These are phyloP conservation scores for Neonectria faginata DNA, from an alignment of 2,329 filamentous ascomycete species.

Conservation along the genomic window DNA sequence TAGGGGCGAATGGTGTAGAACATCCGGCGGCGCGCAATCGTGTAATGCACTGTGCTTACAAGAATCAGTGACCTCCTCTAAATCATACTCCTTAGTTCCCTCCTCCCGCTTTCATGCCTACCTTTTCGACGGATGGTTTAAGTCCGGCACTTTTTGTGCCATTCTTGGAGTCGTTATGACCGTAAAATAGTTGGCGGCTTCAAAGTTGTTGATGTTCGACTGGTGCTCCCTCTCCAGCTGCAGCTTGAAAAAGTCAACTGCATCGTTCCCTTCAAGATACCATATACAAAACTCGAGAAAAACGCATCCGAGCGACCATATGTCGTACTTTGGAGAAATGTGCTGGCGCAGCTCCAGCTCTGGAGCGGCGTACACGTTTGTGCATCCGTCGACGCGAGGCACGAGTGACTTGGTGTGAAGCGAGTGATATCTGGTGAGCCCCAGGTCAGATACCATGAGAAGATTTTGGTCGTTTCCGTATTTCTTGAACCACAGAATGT, in stretches of 20 bases:
- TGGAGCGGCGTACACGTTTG: not conserved
- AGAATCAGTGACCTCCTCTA: too few species aligned
- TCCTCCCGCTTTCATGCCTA: too few species aligned
- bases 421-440: slow-evolving; percentile 3
- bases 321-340: slow-evolving; percentile 3
- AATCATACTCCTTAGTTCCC: too few species aligned
- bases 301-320: slow-evolving; percentile 15
- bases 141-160: too few species aligned
- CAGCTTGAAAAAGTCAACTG: not conserved
- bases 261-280: not conserved
- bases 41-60: too few species aligned
- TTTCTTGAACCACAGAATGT: slow-evolving; percentile 2
- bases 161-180: too few species aligned
- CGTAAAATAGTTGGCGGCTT: too few species aligned
- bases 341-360: not conserved
- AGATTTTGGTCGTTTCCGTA: not conserved
- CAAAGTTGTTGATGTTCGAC: too few species aligned
- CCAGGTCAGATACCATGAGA: slow-evolving; percentile 3
- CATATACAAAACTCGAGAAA: slow-evolving; percentile 9
- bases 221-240: not conserved
- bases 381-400: not conserved
- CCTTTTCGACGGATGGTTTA: too few species aligned
- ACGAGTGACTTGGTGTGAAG: not conserved
- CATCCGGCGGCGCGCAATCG: too few species aligned
- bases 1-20: too few species aligned